A percentile compares a stretch with the other conserved stretches of the same genome.
These are phyloP conservation scores for Monosporascus sp. DNA, from an alignment of 2,329 filamentous ascomycete species.

Conservation along the genomic window DNA sequence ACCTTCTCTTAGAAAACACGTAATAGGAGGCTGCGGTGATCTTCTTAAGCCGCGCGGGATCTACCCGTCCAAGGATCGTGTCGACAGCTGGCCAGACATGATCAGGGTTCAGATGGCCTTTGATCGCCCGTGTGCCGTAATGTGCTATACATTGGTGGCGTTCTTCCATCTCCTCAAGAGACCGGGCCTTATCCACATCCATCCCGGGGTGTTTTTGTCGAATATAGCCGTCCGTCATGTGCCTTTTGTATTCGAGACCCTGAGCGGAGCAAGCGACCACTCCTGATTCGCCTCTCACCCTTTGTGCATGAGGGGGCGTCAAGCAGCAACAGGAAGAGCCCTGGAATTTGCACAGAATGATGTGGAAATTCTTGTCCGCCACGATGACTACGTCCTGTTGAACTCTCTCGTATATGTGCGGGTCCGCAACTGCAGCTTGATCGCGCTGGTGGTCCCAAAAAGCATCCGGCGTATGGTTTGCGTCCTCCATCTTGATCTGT, in stretches of 20 bases:
- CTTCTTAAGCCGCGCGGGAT: neutral
- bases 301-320: neutral
- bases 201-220: constrained; percentile 3
- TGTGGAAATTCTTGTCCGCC: neutral
- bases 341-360: constrained; percentile 2
- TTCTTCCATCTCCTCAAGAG: constrained; percentile 3
- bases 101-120: constrained; percentile 1
- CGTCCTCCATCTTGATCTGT: neutral
- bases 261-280: constrained; percentile 2
- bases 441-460: neutral
- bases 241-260: constrained; percentile 1
- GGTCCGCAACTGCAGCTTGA: neutral
- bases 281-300: neutral
- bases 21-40: neutral
- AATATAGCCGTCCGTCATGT: constrained; percentile 4
- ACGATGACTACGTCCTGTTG: neutral
- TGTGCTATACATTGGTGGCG: constrained; percentile 5
- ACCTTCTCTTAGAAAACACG: neutral
- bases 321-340: constrained; percentile 1
- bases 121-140: constrained; percentile 5
- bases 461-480: neutral
- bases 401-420: neutral
- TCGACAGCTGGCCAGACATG: neutral
- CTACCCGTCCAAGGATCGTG: neutral
- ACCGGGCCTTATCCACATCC: constrained; percentile 5